phyloP scores from a whole-genome alignment of 2,329 filamentous ascomycete species.

The Podosphaera xanthii region DNA sequence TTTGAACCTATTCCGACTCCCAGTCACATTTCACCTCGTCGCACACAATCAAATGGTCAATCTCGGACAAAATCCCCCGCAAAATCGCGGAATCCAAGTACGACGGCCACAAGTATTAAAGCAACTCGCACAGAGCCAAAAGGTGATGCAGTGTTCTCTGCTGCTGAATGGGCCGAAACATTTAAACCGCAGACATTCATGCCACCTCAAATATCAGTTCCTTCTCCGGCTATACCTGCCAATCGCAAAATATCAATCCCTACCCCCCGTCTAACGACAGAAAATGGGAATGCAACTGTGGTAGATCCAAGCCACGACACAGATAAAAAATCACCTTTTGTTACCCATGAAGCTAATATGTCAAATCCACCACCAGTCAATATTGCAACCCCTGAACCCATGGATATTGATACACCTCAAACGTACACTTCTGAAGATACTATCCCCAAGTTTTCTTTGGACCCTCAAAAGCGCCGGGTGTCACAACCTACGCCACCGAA shows the following conservation, averaged over 20 bases:
- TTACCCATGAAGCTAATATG: background rate
- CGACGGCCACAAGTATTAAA: background rate
- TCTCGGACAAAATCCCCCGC: slow-evolving; percentile 13
- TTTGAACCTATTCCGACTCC: slow-evolving; percentile 11
- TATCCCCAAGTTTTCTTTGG: slow-evolving; percentile 2
- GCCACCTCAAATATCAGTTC: slow-evolving; percentile 6
- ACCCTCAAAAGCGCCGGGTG: slow-evolving; percentile 26
- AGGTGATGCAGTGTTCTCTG: slow-evolving; percentile 13
- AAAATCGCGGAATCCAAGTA: slow-evolving; percentile 8
- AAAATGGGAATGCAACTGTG: slow-evolving; percentile 4
- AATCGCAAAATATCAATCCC: background rate
- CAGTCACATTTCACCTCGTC: slow-evolving; percentile 3
- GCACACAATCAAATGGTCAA: slow-evolving; percentile 9
- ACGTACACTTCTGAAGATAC: slow-evolving; percentile 2
- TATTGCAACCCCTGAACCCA: slow-evolving; percentile 28
- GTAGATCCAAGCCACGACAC: slow-evolving; percentile 9
- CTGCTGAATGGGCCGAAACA: slow-evolving; percentile 13
- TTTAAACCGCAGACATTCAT: slow-evolving; percentile 16
- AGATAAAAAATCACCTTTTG: slow-evolving; percentile 9
- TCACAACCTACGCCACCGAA: slow-evolving; percentile 18
- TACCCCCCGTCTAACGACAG: slow-evolving; percentile 4
- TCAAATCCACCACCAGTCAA: background rate
- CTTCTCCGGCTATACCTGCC: background rate
- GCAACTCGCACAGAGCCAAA: slow-evolving; percentile 4
- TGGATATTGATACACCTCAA: slow-evolving; percentile 39